Percentiles rank a stretch among this genome's conserved stretches.
Evolutionary conservation across 2,329 filamentous ascomycete genomes (phyloP).

Genomic region (Fusarium anguioides): DNA sequence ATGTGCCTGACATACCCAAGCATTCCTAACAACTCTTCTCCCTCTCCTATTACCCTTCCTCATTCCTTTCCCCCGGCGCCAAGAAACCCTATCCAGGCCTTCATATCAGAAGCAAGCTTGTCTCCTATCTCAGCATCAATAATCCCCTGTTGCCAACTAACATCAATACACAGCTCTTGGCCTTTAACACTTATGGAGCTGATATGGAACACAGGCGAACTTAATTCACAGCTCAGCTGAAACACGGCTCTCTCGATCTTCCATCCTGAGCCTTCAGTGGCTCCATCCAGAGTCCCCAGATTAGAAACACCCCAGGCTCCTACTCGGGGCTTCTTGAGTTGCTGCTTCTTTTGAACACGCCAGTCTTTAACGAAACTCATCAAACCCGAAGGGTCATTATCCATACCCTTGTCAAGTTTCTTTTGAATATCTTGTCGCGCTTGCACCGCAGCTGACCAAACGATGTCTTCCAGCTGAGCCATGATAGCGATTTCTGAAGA

Average conservation of each 20-base stretch:
- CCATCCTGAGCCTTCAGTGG: conserved; percentile 28
- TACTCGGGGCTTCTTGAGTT: conserved; percentile 39
- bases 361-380: conserved; percentile 44
- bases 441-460: conserved; percentile 25
- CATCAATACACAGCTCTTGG: conserved; percentile 39
- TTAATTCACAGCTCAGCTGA: conserved; percentile 38
- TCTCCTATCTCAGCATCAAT: conserved; percentile 34
- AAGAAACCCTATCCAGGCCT: conserved; percentile 38
- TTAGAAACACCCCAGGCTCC: conserved; percentile 44
- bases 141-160: conserved; percentile 41
- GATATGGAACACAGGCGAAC: conserved; percentile 37
- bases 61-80: conserved; percentile 19
- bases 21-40: not conserved
- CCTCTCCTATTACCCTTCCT: not conserved
- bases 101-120: conserved; percentile 35
- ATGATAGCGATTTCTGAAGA: conserved; percentile 20
- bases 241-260: conserved; percentile 36
- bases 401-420: conserved; percentile 31
- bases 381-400: conserved; percentile 41
- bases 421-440: conserved; percentile 27
- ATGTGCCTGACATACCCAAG: not conserved
- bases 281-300: conserved; percentile 44
- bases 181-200: conserved; percentile 39
- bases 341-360: conserved; percentile 25
- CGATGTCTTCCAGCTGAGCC: conserved; percentile 24